Evolutionary conservation across 441 rosid genomes (phyloP).

Genomic region (Raphanus hybrid): DNA sequence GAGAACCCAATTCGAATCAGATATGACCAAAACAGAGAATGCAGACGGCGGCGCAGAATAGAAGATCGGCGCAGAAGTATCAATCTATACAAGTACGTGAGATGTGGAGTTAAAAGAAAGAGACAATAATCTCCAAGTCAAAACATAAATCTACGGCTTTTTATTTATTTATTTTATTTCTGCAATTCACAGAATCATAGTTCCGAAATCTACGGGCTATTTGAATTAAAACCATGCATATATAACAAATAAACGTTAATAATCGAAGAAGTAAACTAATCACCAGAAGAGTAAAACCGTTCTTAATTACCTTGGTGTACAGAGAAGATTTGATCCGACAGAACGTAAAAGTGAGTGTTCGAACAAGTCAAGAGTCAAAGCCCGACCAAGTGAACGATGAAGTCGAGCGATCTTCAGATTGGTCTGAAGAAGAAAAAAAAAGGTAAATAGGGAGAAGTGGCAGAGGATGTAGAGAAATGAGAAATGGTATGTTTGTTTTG

Average conservation of each 20-base stretch:
- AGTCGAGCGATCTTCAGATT: conserved; percentile 13
- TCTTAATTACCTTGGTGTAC: background rate
- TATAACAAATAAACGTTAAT: background rate
- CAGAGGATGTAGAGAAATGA: conserved; percentile 8
- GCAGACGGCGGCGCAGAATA: background rate
- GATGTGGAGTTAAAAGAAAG: background rate
- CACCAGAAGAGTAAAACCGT: background rate
- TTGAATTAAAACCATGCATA: conserved; percentile 24
- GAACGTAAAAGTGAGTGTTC: conserved; percentile 20
- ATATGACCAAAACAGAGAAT: background rate
- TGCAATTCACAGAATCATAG: conserved; percentile 23
- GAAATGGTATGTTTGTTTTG: background rate
- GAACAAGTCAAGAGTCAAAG: conserved; percentile 34
- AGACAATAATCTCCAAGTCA: conserved; percentile 8
- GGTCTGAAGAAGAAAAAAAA: conserved; percentile 1
- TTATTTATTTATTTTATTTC: no score
- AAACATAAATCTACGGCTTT: background rate
- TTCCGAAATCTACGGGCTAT: conserved; percentile 15
- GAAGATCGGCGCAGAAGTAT: conserved; percentile 7
- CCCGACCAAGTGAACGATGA: conserved; percentile 25
- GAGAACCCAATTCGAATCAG: conserved; percentile 1
- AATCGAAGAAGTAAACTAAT: background rate
- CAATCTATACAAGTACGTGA: background rate
- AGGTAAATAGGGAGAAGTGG: background rate
- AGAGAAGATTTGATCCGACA: conserved; percentile 18